Evolutionary conservation across 768 basidiomycete genomes (phyloP), one percentile per base, ranked within the genome.

Genomic region (Boletus tylopilopsis): DNA sequence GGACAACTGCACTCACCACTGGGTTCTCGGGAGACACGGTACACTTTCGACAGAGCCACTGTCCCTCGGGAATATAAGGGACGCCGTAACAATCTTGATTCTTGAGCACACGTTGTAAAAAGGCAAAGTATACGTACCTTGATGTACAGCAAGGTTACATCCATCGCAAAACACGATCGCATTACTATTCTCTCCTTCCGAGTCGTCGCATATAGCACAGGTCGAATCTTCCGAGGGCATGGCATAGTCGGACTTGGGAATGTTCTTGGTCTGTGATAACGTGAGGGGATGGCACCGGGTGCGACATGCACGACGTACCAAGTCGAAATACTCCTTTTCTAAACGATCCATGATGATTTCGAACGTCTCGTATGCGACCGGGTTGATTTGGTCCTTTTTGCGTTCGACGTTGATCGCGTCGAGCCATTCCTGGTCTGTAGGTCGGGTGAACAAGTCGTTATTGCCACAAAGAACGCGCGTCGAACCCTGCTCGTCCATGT

Each of bases 151-250:
- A 23, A 99, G 73, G 68, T 98, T 98, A 67, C 96, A 99, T 0
- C 95, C 96, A 64, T 99, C 96, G 66, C 96, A 99, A 63, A 99
- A 99, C 6, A 99, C 94, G 59, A 98, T 99, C 7, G 94, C 96
- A 66, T 98, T 99, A 50, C 90, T 93, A 63, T 97, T 96, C 73
- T 99, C 96, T 46, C 94, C 95, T 61, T 99, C 96, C 2, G 93
- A 90, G 62, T 99, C 96, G 63, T 99, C 96, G 62, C 96, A 99
- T 36, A 99, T 88, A 6, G 93, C 88, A 64, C 96, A 99, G 0
- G 90, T 92, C 11, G 92, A 93, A 64, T 99, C 96, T 71, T 99
- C 94, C 2, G 87, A 90, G 0, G 94, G 91, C 58, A 97, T 74
- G 7, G 84, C 89, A 45, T 89, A 76, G 60, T 90, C 87, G 1